These are phyloP conservation scores for Fusarium buharicum DNA, from an alignment of 2,329 filamentous ascomycete genomes.

Conservation along the genomic window DNA sequence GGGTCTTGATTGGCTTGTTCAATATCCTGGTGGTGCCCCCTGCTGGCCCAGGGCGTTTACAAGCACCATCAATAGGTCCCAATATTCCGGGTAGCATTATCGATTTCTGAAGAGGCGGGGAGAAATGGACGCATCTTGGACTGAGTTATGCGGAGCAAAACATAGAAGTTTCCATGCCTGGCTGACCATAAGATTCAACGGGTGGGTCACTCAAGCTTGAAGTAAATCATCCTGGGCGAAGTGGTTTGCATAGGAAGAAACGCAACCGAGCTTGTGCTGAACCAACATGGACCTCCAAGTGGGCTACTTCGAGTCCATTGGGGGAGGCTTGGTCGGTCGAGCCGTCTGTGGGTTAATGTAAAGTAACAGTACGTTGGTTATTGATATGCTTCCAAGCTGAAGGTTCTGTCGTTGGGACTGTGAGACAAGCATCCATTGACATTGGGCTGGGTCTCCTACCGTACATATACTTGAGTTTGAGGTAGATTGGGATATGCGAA, in stretches of 20 bases:
- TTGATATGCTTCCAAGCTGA: not conserved
- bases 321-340: not conserved
- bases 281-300: slow-evolving; percentile 14
- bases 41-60: slow-evolving; percentile 36
- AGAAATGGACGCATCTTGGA: slow-evolving; percentile 22
- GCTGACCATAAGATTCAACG: not conserved
- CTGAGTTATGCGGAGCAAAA: slow-evolving; percentile 16
- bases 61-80: slow-evolving; percentile 23
- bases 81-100: slow-evolving; percentile 16
- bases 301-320: not conserved
- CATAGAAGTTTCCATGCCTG: slow-evolving; percentile 7
- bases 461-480: slow-evolving; percentile 9
- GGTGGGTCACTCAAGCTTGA: slow-evolving; percentile 19
- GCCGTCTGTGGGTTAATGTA: slow-evolving; percentile 1
- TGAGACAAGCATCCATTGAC: slow-evolving; percentile 7
- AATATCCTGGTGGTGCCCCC: slow-evolving; percentile 20
- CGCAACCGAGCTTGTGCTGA: slow-evolving; percentile 6
- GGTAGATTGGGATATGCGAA: slow-evolving; percentile 25
- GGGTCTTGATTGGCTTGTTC: slow-evolving; percentile 40
- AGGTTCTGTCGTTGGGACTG: not conserved
- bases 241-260: not conserved
- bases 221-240: not conserved
- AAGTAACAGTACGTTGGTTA: slow-evolving; percentile 23
- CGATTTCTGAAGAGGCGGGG: slow-evolving; percentile 9
- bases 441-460: slow-evolving; percentile 2